phyloP scores from a whole-genome alignment of 768 basidiomycete genomes.

The Lactarius hatsudake region DNA sequence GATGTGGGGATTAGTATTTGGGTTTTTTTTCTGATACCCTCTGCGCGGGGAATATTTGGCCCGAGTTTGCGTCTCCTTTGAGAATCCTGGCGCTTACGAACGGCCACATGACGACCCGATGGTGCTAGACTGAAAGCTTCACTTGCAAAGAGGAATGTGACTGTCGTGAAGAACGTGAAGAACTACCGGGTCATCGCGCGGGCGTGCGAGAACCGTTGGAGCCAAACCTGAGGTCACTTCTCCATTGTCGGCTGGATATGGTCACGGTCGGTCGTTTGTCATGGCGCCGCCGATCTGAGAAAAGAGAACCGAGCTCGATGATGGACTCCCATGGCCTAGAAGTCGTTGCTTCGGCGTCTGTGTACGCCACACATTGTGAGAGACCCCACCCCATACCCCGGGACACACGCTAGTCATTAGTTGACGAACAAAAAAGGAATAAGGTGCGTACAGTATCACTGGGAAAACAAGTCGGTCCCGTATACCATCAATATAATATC shows the following conservation, averaged over 20 bases:
- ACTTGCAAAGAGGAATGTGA: constrained; percentile 2
- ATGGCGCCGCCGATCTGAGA: background rate
- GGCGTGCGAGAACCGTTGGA: background rate
- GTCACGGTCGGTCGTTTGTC: background rate
- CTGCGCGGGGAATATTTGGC: background rate
- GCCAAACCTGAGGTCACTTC: background rate
- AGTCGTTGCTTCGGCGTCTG: background rate
- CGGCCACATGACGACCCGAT: background rate
- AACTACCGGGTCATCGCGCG: background rate
- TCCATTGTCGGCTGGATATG: background rate
- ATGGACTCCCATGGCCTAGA: background rate
- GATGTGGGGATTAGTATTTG: background rate
- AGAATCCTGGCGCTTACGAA: background rate
- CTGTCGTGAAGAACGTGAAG: background rate
- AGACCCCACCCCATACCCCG: background rate
- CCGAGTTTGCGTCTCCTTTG: background rate
- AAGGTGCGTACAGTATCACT: background rate
- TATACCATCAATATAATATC: background rate
- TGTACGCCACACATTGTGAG: background rate
- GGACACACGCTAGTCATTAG: background rate
- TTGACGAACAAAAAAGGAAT: background rate
- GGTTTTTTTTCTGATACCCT: background rate
- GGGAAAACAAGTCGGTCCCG: background rate
- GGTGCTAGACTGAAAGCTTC: background rate
- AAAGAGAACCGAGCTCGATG: background rate